Evolutionary conservation across 2,329 filamentous ascomycete genomes (phyloP), one percentile per base, ranked within the genome.

Genomic region (Botryosphaeria dothidea): DNA sequence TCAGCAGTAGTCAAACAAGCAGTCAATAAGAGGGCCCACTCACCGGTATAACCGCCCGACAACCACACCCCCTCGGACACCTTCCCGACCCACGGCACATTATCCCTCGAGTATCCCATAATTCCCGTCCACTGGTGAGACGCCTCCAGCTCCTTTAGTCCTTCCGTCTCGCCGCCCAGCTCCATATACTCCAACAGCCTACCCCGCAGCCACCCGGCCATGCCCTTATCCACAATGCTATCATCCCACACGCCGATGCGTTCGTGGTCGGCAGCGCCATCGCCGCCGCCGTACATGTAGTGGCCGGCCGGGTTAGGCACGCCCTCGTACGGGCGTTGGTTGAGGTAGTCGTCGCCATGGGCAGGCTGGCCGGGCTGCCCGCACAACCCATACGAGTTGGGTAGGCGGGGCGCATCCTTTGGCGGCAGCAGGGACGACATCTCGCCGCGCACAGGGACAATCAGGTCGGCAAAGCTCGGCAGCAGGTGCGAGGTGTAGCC

Each of bases 401-500:
- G 77, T 21, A 92, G 78, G 11, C 81, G 73, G 3, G 69, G 76
- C 11, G 70, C 71, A 38, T 71, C 67, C 13, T 74, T 71, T 0
- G 88, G 87, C 4, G 90, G 89, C 3, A 83, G 71, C 21, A 93
- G 82, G 0, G 89, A 85, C 46, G 85, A 85, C 78, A 93, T 87
- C 72, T 93, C 88, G 0, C 91, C 92, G 25, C 91, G 83, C 2
- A 91, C 88, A 0, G 93, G 93, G 2, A 93, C 86, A 67, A 96
- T 90, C 8, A 93, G 82, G 68, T 88, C 86, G 8, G 85, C 81
- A 69, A 94, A 89, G 36, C 80, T 73, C 0, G 91, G 91, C 1
- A 94, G 79, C 3, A 97, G 82, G 66, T 88, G 84, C 1, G 91
- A 92, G 0, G 92, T 93, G 76, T 96, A 96, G 3, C 83, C 93